Percentiles rank a stretch among this genome's conserved stretches.
These are phyloP conservation scores for Coffea eugenioides DNA, from an alignment of 257 asterid genomes.

Conservation along the genomic window DNA sequence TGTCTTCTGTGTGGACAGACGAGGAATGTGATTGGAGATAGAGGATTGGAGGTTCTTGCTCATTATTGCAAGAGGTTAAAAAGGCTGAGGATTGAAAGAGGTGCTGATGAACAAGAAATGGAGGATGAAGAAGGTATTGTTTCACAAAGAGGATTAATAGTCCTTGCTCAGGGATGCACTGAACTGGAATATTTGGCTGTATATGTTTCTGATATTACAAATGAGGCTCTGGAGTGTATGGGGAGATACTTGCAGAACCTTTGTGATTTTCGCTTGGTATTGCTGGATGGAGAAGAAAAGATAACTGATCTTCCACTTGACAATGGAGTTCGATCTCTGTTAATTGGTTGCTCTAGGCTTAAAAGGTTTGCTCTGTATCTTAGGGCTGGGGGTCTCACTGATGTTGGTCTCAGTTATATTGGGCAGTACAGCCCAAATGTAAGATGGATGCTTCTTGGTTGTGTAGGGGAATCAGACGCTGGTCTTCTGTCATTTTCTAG, in stretches of 20 bases:
- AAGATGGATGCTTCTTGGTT: constrained; percentile 92
- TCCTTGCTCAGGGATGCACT: constrained; percentile 54
- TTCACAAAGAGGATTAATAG: constrained; percentile 58
- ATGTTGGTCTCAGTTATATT: constrained; percentile 65
- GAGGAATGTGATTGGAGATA: constrained; percentile 78
- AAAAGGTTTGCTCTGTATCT: constrained; percentile 78
- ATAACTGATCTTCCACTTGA: constrained; percentile 80
- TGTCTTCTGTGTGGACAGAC: constrained; percentile 38
- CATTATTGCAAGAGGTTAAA: constrained; percentile 44
- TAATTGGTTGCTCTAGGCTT: constrained; percentile 62
- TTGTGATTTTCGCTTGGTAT: constrained; percentile 68
- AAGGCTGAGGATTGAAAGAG: constrained; percentile 67
- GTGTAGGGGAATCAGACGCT: constrained; percentile 67
- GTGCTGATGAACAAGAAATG: constrained; percentile 60
- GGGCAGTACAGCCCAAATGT: constrained; percentile 68
- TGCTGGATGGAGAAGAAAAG: constrained; percentile 61
- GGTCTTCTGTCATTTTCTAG: constrained; percentile 78
- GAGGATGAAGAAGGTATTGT: constrained; percentile 69
- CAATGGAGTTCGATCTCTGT: constrained; percentile 67
- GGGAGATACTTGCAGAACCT: constrained; percentile 61
- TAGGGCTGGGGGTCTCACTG: constrained; percentile 73
- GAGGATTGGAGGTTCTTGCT: constrained; percentile 77
- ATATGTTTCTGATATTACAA: constrained; percentile 61
- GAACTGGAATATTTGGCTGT: constrained; percentile 64
- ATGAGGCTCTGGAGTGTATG: constrained; percentile 55